Evolutionary conservation across 2,329 filamentous ascomycete genomes (phyloP).

Genomic region (Pseudogymnoascus pannorum): DNA sequence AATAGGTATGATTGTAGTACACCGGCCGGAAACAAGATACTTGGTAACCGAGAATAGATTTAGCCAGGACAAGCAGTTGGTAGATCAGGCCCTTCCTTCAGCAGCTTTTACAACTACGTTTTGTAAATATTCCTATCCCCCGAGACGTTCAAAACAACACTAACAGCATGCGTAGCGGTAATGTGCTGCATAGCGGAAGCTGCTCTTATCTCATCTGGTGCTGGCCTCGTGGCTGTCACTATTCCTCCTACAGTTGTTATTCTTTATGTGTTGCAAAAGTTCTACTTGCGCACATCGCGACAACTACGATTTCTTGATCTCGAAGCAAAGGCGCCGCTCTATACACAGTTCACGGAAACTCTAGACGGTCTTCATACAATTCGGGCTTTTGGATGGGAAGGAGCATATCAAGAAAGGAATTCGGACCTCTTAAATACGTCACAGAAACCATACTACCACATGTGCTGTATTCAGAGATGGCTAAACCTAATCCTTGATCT

Average conservation of each 20-base stretch:
- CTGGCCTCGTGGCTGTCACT: slow-evolving; percentile 13
- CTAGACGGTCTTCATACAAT: slow-evolving; percentile 36
- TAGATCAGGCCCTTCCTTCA: slow-evolving; percentile 13
- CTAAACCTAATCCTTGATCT: slow-evolving; percentile 35
- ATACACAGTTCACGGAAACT: slow-evolving; percentile 38
- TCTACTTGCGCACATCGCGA: slow-evolving; percentile 39
- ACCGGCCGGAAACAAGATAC: background rate
- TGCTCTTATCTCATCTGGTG: slow-evolving; percentile 11
- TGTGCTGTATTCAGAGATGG: slow-evolving; percentile 39
- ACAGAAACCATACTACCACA: slow-evolving; percentile 38
- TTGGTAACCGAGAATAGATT: slow-evolving; percentile 12
- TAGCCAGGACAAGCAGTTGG: slow-evolving; percentile 16
- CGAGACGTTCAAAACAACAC: background rate
- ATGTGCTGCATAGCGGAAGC: background rate
- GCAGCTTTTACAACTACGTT: background rate
- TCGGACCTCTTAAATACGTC: background rate
- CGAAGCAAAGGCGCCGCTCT: slow-evolving; percentile 35
- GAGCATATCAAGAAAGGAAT: background rate
- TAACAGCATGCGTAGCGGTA: background rate
- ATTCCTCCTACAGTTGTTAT: slow-evolving; percentile 14
- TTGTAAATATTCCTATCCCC: background rate
- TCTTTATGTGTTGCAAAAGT: slow-evolving; percentile 26
- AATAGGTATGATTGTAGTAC: background rate
- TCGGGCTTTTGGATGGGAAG: slow-evolving; percentile 37
- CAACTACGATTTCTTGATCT: slow-evolving; percentile 39